Conservation (phyloP, 2,329 filamentous ascomycete species). For the Knoxdaviesia proteae region DNA sequence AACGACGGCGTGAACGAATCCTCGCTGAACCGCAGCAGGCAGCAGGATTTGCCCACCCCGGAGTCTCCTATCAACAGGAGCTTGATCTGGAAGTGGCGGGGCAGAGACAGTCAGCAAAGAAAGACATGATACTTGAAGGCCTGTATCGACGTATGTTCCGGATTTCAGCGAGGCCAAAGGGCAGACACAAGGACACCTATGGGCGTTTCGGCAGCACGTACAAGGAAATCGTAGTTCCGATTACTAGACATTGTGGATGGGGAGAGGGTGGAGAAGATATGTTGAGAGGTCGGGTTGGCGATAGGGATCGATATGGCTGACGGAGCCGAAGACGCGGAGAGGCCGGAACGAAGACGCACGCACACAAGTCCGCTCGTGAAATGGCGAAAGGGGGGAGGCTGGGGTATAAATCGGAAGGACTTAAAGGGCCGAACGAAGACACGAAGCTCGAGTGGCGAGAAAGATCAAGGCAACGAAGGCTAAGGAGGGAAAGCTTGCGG, state of each 20-base stretch:
- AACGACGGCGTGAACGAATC: conserved; percentile 95
- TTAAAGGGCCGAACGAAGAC: too few relatives aligned
- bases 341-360: too few relatives aligned
- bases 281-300: background rate
- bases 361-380: background rate
- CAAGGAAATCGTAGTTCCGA: conserved; percentile 98
- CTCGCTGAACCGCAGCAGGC: conserved; percentile 87
- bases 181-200: conserved; percentile 6
- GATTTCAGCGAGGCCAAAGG: conserved; percentile 4
- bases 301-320: background rate
- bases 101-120: background rate
- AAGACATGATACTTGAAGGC: background rate
- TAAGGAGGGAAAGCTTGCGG: too few relatives aligned
- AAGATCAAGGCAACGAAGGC: too few relatives aligned
- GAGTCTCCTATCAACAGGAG: conserved; percentile 91
- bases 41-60: conserved; percentile 93
- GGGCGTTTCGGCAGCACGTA: conserved; percentile 25
- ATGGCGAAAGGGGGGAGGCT: background rate
- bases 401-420: too few relatives aligned
- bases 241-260: conserved; percentile 61
- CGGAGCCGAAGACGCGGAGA: too few relatives aligned
- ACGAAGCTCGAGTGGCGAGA: too few relatives aligned
- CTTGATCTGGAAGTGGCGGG: conserved; percentile 50
- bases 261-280: background rate
- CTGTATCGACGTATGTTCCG: background rate